Evolutionary conservation across 2,329 filamentous ascomycete genomes (phyloP).

Genomic region (Lasiodiplodia citricola): DNA sequence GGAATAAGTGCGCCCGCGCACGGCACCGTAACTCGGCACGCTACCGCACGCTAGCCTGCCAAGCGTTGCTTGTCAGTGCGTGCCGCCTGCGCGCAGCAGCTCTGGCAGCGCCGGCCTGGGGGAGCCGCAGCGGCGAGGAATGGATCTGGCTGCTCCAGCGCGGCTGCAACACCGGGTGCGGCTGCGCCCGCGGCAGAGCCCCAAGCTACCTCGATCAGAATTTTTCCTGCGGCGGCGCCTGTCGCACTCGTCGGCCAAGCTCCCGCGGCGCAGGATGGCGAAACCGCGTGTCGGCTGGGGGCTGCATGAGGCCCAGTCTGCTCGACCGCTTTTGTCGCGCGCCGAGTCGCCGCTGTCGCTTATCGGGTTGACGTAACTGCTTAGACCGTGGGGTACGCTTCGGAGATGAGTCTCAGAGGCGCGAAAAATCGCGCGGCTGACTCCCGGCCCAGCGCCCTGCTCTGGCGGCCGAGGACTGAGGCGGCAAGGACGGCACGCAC

Average conservation of each 20-base stretch:
- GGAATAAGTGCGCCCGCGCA: constrained; percentile 16
- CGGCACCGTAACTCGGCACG: constrained; percentile 11
- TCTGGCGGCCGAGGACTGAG: constrained; percentile 19
- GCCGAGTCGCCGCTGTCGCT: constrained; percentile 17
- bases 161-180: background rate
- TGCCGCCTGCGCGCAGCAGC: constrained; percentile 15
- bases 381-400: constrained; percentile 22
- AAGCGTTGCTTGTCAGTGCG: constrained; percentile 16
- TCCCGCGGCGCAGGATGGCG: constrained; percentile 21
- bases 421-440: constrained; percentile 27
- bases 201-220: background rate
- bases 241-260: constrained; percentile 17
- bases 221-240: constrained; percentile 1
- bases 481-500: constrained; percentile 26
- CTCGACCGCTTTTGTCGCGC: constrained; percentile 25
- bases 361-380: constrained; percentile 25
- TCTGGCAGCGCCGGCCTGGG: background rate
- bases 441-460: constrained; percentile 17
- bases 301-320: constrained; percentile 25
- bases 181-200: constrained; percentile 19
- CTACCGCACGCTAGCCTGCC: constrained; percentile 15
- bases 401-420: constrained; percentile 20
- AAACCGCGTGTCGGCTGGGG: constrained; percentile 17
- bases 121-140: constrained; percentile 12
- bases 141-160: constrained; percentile 4